A percentile compares a stretch with the other conserved stretches of the same genome.
phyloP scores from a whole-genome alignment of 306 rosid species.

The Quercus rubra region DNA sequence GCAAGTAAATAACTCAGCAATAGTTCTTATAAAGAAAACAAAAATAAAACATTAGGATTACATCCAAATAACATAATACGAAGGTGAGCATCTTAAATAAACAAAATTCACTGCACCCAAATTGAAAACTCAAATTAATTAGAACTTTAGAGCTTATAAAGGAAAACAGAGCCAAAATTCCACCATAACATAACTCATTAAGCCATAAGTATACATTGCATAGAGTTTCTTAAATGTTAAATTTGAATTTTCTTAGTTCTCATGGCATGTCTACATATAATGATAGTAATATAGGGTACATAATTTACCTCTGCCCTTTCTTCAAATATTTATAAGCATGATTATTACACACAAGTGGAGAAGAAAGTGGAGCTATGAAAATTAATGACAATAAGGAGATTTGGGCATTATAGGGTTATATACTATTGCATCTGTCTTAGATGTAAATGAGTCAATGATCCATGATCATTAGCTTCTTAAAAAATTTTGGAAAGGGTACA shows the following conservation, averaged over 20 bases:
- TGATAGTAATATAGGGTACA: background rate
- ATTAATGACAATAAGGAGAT: background rate
- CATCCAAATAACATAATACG: background rate
- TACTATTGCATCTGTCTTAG: background rate
- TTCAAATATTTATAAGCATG: background rate
- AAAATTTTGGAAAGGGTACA: background rate
- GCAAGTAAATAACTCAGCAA: background rate
- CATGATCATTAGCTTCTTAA: background rate
- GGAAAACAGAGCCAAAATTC: background rate
- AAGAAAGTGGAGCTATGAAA: background rate
- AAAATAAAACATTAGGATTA: background rate
- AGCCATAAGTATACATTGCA: background rate
- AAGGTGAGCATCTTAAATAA: background rate
- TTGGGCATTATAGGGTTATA: background rate
- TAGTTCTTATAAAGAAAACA: background rate
- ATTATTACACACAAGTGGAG: background rate
- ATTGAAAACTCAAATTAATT: background rate
- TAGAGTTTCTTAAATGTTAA: background rate
- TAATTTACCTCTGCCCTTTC: background rate
- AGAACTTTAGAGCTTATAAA: background rate
- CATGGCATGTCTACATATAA: background rate
- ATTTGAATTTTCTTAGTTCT: background rate
- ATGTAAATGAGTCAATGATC: background rate
- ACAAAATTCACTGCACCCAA: background rate
- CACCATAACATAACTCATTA: background rate